A percentile compares a stretch with the other conserved stretches of the same genome.
Conservation (phyloP, 148 eudicot species). For the Rheum nobile region DNA sequence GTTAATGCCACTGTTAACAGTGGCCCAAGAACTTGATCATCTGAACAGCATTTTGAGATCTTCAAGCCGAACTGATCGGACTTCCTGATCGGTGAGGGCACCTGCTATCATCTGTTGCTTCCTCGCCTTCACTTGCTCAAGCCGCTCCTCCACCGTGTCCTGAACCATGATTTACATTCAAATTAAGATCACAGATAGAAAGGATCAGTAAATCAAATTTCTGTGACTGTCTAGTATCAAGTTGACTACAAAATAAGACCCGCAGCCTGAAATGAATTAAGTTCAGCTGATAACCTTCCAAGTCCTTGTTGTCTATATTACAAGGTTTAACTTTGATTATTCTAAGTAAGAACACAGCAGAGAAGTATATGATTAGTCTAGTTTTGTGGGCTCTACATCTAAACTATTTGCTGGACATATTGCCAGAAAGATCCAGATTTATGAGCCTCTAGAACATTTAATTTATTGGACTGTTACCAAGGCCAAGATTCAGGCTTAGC, state of each 20-base stretch:
- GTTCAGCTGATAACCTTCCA: neutral
- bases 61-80: conserved; percentile 43
- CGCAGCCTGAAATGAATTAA: neutral
- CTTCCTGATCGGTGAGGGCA: conserved; percentile 57
- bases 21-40: conserved; percentile 10
- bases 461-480: no score
- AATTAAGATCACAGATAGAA: neutral
- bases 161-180: conserved; percentile 7
- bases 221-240: no score
- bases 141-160: conserved; percentile 57
- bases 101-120: conserved; percentile 63
- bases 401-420: no score
- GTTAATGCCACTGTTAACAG: neutral
- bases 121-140: conserved; percentile 53
- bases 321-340: no score
- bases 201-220: neutral
- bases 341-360: no score
- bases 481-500: no score
- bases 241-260: no score
- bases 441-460: no score
- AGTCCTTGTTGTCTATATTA: neutral
- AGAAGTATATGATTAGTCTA: neutral
- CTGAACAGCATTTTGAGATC: conserved; percentile 69
- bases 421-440: no score
- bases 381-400: neutral